phyloP scores from a whole-genome alignment of 1,139 yeast species.

The Suhomyces coccinellae region DNA sequence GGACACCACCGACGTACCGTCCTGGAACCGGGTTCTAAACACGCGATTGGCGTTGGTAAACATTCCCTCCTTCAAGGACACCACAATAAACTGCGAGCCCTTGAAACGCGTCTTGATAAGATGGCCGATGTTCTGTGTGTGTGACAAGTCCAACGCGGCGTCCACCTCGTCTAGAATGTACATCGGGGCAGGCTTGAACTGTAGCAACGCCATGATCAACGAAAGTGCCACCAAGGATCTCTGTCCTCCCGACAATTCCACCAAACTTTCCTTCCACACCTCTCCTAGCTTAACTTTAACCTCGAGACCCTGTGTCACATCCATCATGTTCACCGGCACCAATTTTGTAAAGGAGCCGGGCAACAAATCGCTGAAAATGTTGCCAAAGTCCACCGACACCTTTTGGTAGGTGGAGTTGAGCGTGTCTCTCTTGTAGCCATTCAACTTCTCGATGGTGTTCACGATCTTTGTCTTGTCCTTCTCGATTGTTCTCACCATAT shows the following conservation, averaged over 20 bases:
- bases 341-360: constrained; percentile 92
- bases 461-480: constrained; percentile 89
- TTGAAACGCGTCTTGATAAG: constrained; percentile 90
- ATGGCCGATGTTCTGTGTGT: constrained; percentile 97
- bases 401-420: constrained; percentile 81
- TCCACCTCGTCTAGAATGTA: constrained; percentile 96
- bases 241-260: constrained; percentile 97
- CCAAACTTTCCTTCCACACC: constrained; percentile 94
- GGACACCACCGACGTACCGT: constrained; percentile 92
- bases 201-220: constrained; percentile 83
- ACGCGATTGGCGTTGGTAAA: constrained; percentile 95
- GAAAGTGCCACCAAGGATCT: constrained; percentile 91
- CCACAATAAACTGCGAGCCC: constrained; percentile 95
- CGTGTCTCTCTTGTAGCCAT: constrained; percentile 84
- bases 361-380: constrained; percentile 80
- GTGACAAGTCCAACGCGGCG: constrained; percentile 95
- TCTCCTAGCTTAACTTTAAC: constrained; percentile 88
- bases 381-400: constrained; percentile 89
- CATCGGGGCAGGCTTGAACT: constrained; percentile 98
- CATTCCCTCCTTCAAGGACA: constrained; percentile 96
- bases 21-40: constrained; percentile 91
- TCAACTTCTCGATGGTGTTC: constrained; percentile 81
- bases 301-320: constrained; percentile 88
- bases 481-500: constrained; percentile 85
- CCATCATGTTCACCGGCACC: constrained; percentile 75